Percentiles rank a stretch among this genome's conserved stretches.
These are phyloP conservation scores for Trifolium dubium DNA, from an alignment of 306 rosid species.

Conservation along the genomic window DNA sequence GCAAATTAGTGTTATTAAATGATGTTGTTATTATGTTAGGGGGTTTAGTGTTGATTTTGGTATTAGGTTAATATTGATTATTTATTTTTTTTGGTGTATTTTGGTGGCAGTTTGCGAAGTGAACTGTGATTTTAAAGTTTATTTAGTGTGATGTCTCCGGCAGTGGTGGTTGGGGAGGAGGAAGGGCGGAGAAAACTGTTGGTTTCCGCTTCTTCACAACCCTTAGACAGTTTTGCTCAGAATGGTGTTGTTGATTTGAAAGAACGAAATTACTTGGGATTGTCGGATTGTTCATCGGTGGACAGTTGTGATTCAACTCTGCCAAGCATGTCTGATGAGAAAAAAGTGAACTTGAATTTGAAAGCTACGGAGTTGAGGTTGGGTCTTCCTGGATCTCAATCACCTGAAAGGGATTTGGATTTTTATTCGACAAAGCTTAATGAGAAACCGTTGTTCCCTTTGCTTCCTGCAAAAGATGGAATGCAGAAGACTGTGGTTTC, in stretches of 20 bases:
- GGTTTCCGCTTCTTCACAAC: slow-evolving; percentile 59
- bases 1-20: neutral
- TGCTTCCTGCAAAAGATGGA: slow-evolving; percentile 86
- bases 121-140: slow-evolving; percentile 21
- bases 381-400: slow-evolving; percentile 94
- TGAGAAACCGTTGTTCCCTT: slow-evolving; percentile 82
- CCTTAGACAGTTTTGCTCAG: slow-evolving; percentile 64
- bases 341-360: slow-evolving; percentile 69
- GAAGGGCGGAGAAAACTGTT: slow-evolving; percentile 66
- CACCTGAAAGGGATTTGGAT: slow-evolving; percentile 69
- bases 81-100: neutral
- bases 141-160: slow-evolving; percentile 71
- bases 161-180: slow-evolving; percentile 68
- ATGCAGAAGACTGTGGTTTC: slow-evolving; percentile 70
- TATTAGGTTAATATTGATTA: neutral
- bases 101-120: slow-evolving; percentile 14
- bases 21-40: neutral
- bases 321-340: slow-evolving; percentile 66
- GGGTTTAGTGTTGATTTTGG: slow-evolving; percentile 5
- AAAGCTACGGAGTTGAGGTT: slow-evolving; percentile 91
- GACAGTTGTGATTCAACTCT: slow-evolving; percentile 74
- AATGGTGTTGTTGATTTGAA: slow-evolving; percentile 65
- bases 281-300: slow-evolving; percentile 93
- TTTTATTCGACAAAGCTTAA: slow-evolving; percentile 60
- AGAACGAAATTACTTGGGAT: slow-evolving; percentile 82